Evolutionary conservation across 148 eudicot genomes (phyloP).

Genomic region (Cornus florida): DNA sequence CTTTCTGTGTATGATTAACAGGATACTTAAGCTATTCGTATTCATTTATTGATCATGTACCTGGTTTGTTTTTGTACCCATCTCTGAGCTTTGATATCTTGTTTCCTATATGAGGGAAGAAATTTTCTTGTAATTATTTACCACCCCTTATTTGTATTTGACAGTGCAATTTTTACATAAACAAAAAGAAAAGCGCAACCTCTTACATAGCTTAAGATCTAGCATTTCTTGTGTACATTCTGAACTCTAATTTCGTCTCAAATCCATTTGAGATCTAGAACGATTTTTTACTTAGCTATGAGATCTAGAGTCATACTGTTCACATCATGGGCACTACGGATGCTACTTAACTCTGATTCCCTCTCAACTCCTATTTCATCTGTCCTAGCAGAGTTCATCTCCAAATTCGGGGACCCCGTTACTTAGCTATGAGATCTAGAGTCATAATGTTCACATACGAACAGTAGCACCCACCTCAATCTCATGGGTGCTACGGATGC

Average conservation of each 20-base stretch:
- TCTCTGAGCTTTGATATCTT: background rate
- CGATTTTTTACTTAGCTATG: background rate
- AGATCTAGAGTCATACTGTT: no score
- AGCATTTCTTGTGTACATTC: no score
- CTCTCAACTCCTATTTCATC: background rate
- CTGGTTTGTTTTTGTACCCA: background rate
- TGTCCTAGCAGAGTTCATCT: background rate
- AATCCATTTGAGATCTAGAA: background rate
- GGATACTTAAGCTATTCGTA: background rate
- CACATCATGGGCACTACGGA: background rate
- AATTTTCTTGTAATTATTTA: no score
- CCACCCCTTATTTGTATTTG: background rate
- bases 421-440: no score
- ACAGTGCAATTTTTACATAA: background rate
- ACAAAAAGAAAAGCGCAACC: background rate
- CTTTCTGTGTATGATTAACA: background rate
- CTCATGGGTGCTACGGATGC: background rate
- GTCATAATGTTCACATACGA: no score
- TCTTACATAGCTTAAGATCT: no score
- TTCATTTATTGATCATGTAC: no score
- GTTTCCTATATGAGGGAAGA: background rate
- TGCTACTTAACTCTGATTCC: background rate
- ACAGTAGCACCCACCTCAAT: background rate
- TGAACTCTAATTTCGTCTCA: no score
- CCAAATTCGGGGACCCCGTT: background rate